Base-by-base conservation (phyloP, 257 asterid species). In the Dorcoceras hygrometricum region DNA sequence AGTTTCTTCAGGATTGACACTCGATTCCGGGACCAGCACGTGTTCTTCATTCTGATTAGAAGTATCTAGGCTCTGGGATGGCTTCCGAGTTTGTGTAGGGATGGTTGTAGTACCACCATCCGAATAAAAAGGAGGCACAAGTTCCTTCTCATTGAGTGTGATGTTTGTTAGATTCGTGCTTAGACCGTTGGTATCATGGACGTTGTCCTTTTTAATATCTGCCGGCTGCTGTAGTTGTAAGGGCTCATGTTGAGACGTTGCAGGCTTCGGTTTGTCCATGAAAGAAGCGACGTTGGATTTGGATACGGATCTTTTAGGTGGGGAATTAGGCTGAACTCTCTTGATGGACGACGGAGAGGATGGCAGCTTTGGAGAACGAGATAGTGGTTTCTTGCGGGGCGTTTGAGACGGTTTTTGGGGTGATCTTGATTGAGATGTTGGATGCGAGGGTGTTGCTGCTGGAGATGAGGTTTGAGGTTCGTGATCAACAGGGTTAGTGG, bases 301-400 rank as follows among this genome's bases (percentile, higher is more conserved):
- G 67, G 80, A 57, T 65, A 54, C 65, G 25, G 56, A 63, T 23
- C 59, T 50, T 24, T 51, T 72, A 26, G 74, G 61, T 24, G 83
- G 73, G 31, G 81, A 70, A 62, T 63, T 27, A 31, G 78, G 79
- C 55, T 76, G 71, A 23, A 60, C 23, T 34, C 61, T 74, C 56
- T 73, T 75, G 25, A 72, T 43, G 59, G 80, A 51, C 73, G 80
- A 51, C 73, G 74, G 86, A 36, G 88, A 28, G 73, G 84, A 16
- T 32, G 76, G 63, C 54, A 62, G 78, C 60, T 74, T 79, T 16
- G 79, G 80, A 63, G 79, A 55, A 19, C 58, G 82, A 20, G 76
- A 67, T 34, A 70, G 76, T 57, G 81, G 48, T 63, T 81, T 18
- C n/a, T 65, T 72, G 72, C 48, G 80, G 27, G 77, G 62, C 14